Percentiles rank a stretch among this genome's conserved stretches.
Conservation (phyloP, 2,329 filamentous ascomycete genomes). For the Apiospora hydei region DNA sequence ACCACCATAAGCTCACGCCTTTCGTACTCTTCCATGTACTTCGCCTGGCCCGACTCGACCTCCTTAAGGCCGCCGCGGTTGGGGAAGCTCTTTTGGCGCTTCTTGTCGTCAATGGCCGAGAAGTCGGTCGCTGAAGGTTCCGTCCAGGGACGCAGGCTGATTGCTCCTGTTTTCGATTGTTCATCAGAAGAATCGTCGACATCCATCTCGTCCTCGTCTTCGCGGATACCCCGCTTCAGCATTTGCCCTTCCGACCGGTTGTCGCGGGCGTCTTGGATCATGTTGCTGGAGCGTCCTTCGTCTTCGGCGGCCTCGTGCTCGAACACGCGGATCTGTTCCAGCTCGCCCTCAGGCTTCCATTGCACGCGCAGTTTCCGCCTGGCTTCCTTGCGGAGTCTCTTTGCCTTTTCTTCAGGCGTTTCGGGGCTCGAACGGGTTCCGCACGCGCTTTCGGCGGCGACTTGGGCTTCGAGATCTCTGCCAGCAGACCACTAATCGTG, state of each 20-base stretch:
- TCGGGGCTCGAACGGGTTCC: conserved; percentile 62
- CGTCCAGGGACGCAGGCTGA: conserved; percentile 60
- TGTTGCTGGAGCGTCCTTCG: conserved; percentile 69
- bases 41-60: conserved; percentile 63
- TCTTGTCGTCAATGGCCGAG: conserved; percentile 52
- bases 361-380: conserved; percentile 73
- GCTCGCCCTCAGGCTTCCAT: conserved; percentile 72
- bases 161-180: conserved; percentile 50
- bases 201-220: conserved; percentile 63
- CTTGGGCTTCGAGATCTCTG: conserved; percentile 59
- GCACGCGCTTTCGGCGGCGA: conserved; percentile 52
- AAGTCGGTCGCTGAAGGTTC: conserved; percentile 57
- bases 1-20: conserved; percentile 67
- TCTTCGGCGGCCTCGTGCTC: conserved; percentile 77
- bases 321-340: conserved; percentile 74
- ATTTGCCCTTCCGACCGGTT: conserved; percentile 77
- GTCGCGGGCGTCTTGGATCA: conserved; percentile 76
- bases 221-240: conserved; percentile 60
- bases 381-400: conserved; percentile 75
- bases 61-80: conserved; percentile 61
- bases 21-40: conserved; percentile 63
- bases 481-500: conserved; percentile 62
- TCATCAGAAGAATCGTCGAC: conserved; percentile 68
- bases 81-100: conserved; percentile 56
- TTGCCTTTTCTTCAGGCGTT: conserved; percentile 71